A percentile compares a stretch with the other conserved stretches of the same genome.
These are phyloP conservation scores for Trypethelium eluteriae DNA, from an alignment of 495 filamentous ascomycete species.

Conservation along the genomic window DNA sequence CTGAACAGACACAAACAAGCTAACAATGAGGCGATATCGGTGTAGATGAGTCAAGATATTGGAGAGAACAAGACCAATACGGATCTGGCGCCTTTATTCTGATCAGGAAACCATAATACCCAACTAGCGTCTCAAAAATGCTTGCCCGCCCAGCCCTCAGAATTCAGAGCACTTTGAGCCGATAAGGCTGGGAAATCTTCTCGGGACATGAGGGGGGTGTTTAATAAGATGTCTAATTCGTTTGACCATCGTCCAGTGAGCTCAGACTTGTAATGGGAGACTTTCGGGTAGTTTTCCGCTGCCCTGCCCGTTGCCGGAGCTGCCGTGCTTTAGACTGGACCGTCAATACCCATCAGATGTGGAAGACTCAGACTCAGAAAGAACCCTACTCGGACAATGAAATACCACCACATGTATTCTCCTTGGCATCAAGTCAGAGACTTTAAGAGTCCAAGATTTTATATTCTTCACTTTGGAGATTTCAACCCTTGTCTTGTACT, in stretches of 20 bases:
- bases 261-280: neutral
- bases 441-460: too few species aligned
- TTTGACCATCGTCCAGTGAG: neutral
- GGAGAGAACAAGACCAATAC: neutral
- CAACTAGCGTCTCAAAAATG: neutral
- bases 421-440: too few species aligned
- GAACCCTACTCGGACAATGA: neutral
- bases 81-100: neutral
- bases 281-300: neutral
- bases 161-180: neutral
- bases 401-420: too few species aligned
- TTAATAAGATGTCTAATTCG: neutral
- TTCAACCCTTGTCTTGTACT: neutral
- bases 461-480: too few species aligned
- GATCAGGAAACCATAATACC: neutral
- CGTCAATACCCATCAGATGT: neutral
- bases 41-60: conserved; percentile 6
- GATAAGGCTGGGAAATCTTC: neutral
- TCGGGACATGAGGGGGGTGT: neutral
- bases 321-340: neutral
- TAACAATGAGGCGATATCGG: conserved; percentile 4
- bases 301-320: neutral
- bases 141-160: neutral
- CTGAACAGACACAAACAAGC: conserved; percentile 1
- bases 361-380: neutral